Evolutionary conservation across 148 eudicot species (phyloP).

Genomic region (Persicaria tinctoria): DNA sequence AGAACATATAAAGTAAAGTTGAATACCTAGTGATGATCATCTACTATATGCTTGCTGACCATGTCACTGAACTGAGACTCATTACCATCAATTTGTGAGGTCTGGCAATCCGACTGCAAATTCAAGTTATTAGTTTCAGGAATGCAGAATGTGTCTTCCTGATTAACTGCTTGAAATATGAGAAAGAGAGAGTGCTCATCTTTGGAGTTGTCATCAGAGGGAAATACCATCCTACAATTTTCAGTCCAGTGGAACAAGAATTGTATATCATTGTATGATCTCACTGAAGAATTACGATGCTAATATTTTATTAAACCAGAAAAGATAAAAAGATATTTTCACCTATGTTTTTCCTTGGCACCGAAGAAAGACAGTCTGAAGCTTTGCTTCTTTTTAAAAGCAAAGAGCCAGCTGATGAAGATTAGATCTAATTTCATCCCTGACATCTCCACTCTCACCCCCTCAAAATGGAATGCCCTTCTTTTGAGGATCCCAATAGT

Average conservation of each 20-base stretch:
- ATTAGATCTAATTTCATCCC: constrained; percentile 54
- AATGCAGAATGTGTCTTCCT: no score
- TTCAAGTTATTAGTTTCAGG: no score
- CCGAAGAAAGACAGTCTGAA: constrained; percentile 28
- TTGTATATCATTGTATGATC: neutral
- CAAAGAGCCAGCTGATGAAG: constrained; percentile 45
- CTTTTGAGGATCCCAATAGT: constrained; percentile 87
- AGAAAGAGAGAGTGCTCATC: no score
- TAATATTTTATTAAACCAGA: neutral
- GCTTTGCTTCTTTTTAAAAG: constrained; percentile 42
- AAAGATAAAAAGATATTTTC: constrained; percentile 2
- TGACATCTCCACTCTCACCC: constrained; percentile 30
- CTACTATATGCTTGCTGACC: no score
- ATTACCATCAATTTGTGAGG: no score
- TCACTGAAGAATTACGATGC: neutral
- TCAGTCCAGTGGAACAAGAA: neutral
- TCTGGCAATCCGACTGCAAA: no score
- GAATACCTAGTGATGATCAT: no score
- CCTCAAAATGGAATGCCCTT: constrained; percentile 39
- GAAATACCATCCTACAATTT: neutral
- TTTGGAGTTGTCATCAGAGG: neutral
- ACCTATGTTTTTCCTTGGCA: constrained; percentile 56
- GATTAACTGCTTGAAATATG: no score
- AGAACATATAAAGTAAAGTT: no score
- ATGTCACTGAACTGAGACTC: no score